These are phyloP conservation scores for Cystofilobasidium capitatum DNA, from an alignment of 768 basidiomycete species.

Conservation along the genomic window DNA sequence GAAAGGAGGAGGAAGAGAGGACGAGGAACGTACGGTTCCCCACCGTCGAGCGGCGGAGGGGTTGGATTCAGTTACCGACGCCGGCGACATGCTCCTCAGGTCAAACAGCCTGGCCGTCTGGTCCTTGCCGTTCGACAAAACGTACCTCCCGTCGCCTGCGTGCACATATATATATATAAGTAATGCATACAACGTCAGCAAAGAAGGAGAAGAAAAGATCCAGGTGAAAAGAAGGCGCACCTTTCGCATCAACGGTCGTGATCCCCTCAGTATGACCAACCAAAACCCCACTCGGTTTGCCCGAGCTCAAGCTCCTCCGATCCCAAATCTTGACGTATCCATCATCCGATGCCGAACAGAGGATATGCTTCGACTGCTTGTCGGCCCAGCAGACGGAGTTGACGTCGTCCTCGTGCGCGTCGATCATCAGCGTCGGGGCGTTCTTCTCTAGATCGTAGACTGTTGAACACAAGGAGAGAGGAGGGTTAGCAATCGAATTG, in stretches of 20 bases:
- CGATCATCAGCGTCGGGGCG: slow-evolving; percentile 67
- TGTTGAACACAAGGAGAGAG: slow-evolving; percentile 37
- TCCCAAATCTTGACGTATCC: slow-evolving; percentile 87
- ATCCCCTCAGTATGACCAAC: slow-evolving; percentile 92
- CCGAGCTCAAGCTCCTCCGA: slow-evolving; percentile 46
- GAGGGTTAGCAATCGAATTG: no score
- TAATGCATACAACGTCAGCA: not conserved
- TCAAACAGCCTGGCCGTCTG: slow-evolving; percentile 70
- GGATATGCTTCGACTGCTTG: slow-evolving; percentile 78
- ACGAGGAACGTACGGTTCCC: slow-evolving; percentile 11
- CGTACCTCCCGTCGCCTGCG: slow-evolving; percentile 73
- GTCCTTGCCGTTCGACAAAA: slow-evolving; percentile 94
- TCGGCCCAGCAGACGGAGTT: slow-evolving; percentile 95
- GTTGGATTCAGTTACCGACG: slow-evolving; percentile 29
- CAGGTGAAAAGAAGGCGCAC: not conserved
- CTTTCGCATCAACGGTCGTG: slow-evolving; percentile 88
- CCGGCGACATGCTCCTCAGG: slow-evolving; percentile 77
- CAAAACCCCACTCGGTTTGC: slow-evolving; percentile 81
- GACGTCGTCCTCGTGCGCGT: slow-evolving; percentile 81
- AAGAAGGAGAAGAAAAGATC: not conserved
- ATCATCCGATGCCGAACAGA: slow-evolving; percentile 93
- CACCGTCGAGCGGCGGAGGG: slow-evolving; percentile 11
- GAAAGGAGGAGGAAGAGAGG: not conserved
- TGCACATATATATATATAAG: not conserved
- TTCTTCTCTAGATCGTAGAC: slow-evolving; percentile 85